Base-by-base conservation (phyloP, 2,329 filamentous ascomycete species). In the Aureobasidium uvarum region DNA sequence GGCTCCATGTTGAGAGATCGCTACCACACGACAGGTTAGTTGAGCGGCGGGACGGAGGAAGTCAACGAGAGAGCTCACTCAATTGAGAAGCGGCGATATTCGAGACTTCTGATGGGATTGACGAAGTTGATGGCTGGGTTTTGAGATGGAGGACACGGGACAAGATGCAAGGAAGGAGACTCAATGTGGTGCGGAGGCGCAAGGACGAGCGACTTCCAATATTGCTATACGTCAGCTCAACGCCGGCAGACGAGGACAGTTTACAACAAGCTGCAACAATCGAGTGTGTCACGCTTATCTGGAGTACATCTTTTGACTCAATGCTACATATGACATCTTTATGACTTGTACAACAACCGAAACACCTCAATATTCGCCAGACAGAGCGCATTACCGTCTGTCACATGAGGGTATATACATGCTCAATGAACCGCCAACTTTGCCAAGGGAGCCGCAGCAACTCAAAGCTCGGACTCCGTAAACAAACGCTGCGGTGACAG, bases 1-100 rank as follows among this genome's bases (percentile, higher is more conserved):
- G 72, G 69, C 45, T 73, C 72, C 70, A 74, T 71, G 13, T 50
- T 59, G 20, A 36, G 8, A 58, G 54, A 58, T 58, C 39, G 54
- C 54, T 58, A 39, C 25, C 54, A 20, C 54, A 45, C 54, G 39
- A 10, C 54, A 25, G 23, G 39, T 58, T 14, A 58, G 54, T 38
- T 20, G 25, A 43, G 54, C 39, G 25, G 38, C 38, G 39, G 20
- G 54, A 31, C 14, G 39, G 20, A 51, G 39, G 18, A 11, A 58
- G 25, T 43, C 16, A 5, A 45, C 38, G 23, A 20, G 25, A 8
- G 23, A n/a, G 39, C 54, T 58, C 39, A 58, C 54, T 58, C 54
- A 58, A 58, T 58, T 31, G 54, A 33, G 25, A 31, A 10, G 25
- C 39, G 23, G 23, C 14, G 39, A 20, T 16, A n/a, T 58, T 45